Conservation (phyloP, 169 alveolate species). For the Cyclospora cayetanensis region DNA sequence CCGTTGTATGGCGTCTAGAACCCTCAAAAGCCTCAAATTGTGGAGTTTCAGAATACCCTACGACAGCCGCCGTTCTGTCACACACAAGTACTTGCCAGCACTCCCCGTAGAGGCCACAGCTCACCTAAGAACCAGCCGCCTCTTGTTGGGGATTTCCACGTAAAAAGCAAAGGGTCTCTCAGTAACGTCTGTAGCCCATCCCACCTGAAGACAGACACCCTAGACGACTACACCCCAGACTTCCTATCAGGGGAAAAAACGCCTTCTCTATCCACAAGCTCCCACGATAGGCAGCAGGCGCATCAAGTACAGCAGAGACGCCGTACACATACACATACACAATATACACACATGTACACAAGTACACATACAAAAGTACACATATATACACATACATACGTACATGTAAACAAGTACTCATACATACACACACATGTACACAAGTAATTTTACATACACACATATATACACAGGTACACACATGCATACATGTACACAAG, state of each 20-base stretch:
- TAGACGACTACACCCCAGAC: background rate
- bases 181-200: background rate
- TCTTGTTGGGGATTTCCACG: background rate
- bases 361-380: background rate
- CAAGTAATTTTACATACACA: background rate
- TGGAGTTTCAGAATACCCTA: too few relatives aligned
- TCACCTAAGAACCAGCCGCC: background rate
- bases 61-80: too few relatives aligned
- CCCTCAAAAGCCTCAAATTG: too few relatives aligned
- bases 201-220: background rate
- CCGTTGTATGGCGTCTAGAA: too few relatives aligned
- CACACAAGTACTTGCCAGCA: too few relatives aligned
- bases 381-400: background rate
- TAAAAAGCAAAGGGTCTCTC: constrained; percentile 22
- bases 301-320: background rate
- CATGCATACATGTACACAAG: too few relatives aligned
- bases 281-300: background rate
- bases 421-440: background rate
- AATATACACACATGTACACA: background rate
- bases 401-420: background rate
- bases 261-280: background rate
- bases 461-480: too few relatives aligned
- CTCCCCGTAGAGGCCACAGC: too few relatives aligned
- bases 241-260: background rate
- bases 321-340: background rate